These are phyloP conservation scores for Melanomma pulvis-pyrius DNA, from an alignment of 495 filamentous ascomycete species.

Conservation along the genomic window DNA sequence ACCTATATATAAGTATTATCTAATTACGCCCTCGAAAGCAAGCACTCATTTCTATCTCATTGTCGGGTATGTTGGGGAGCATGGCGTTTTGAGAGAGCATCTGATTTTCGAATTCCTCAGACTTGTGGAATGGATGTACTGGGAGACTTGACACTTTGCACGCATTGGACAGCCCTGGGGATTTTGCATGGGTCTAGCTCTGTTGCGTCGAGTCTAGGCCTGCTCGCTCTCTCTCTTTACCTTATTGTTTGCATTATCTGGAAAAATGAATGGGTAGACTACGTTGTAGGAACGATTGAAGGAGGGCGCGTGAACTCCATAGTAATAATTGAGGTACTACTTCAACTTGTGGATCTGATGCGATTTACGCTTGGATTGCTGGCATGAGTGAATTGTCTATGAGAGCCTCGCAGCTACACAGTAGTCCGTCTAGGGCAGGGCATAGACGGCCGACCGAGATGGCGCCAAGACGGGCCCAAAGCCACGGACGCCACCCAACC, in stretches of 20 bases:
- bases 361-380: too few relatives aligned
- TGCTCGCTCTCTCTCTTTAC: background rate
- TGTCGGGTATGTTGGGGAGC: background rate
- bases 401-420: too few relatives aligned
- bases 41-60: background rate
- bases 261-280: slow-evolving; percentile 4
- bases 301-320: background rate
- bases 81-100: background rate
- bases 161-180: background rate
- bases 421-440: too few relatives aligned
- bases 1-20: background rate
- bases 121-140: background rate
- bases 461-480: background rate
- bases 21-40: background rate
- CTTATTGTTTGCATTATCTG: slow-evolving; percentile 1
- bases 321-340: slow-evolving; percentile 11
- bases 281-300: background rate
- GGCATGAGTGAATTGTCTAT: too few relatives aligned
- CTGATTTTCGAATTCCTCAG: background rate
- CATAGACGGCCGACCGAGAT: too few relatives aligned
- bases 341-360: background rate
- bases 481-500: background rate
- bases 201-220: background rate
- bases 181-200: background rate
- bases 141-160: background rate